Percentiles rank a stretch among this genome's conserved stretches.
Conservation (phyloP, 139 green algal genomes). For the Deuterostichococcus epilithicus region DNA sequence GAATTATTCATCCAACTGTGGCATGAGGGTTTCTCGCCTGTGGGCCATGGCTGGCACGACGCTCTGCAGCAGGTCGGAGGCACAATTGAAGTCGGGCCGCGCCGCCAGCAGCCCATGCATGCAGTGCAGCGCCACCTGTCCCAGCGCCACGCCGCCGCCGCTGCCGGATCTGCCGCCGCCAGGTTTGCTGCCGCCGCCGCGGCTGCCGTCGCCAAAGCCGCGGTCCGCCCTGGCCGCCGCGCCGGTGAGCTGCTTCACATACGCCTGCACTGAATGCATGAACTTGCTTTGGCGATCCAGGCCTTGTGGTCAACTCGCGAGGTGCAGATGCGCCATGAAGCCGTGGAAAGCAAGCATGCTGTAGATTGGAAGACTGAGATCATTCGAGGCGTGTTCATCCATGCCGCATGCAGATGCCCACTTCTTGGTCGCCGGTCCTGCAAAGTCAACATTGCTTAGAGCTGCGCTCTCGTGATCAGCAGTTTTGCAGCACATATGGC, state of each 20-base stretch:
- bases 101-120: constrained; percentile 65
- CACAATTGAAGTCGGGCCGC: constrained; percentile 85
- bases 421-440: no score
- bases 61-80: constrained; percentile 64
- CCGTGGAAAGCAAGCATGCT: no score
- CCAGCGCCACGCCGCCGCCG: constrained; percentile 8
- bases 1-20: not conserved
- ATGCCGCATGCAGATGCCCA: no score
- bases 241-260: constrained; percentile 57
- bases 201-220: not conserved
- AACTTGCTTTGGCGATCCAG: no score
- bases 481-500: no score
- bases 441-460: no score
- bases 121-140: constrained; percentile 65
- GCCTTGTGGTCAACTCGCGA: no score
- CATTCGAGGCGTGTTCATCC: no score
- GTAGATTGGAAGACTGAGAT: no score
- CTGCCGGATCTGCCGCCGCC: constrained; percentile 1
- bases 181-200: not conserved
- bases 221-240: constrained; percentile 28
- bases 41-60: constrained; percentile 66
- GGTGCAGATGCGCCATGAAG: no score
- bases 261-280: constrained; percentile 22
- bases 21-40: not conserved
- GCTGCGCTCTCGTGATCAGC: no score